These are phyloP conservation scores for Lenzites betulinus DNA, from an alignment of 768 basidiomycete species.

Conservation along the genomic window DNA sequence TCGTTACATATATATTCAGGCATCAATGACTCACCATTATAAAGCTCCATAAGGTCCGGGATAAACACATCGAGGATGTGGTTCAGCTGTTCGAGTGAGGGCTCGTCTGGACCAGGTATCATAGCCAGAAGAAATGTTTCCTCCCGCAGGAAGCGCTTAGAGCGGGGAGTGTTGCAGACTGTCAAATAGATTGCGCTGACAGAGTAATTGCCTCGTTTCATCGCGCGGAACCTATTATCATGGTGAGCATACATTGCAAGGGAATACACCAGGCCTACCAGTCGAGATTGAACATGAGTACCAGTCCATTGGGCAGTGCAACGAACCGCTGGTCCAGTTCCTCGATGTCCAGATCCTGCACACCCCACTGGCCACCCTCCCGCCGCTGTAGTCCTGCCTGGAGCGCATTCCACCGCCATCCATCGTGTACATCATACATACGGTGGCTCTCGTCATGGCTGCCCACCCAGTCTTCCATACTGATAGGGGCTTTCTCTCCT, in stretches of 20 bases:
- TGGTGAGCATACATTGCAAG: background rate
- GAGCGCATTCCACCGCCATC: slow-evolving; percentile 30
- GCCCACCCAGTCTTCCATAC: background rate
- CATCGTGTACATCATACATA: slow-evolving; percentile 30
- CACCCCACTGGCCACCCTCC: slow-evolving; percentile 15
- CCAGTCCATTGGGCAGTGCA: slow-evolving; percentile 25
- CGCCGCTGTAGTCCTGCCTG: slow-evolving; percentile 28
- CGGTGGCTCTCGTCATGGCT: slow-evolving; percentile 4
- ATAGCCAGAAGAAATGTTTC: slow-evolving; percentile 27
- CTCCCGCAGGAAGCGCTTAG: slow-evolving; percentile 22
- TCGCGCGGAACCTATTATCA: slow-evolving; percentile 24
- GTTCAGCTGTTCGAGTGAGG: slow-evolving; percentile 3
- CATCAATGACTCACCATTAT: background rate
- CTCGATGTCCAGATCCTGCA: slow-evolving; percentile 28
- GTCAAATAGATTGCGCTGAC: slow-evolving; percentile 31
- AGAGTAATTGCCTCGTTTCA: slow-evolving; percentile 20
- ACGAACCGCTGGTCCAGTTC: slow-evolving; percentile 28
- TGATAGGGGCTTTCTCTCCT: background rate
- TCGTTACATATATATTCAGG: no score
- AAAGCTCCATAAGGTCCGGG: background rate
- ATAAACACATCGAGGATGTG: background rate
- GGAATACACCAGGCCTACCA: slow-evolving; percentile 26
- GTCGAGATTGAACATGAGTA: slow-evolving; percentile 30
- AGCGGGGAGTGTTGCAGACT: slow-evolving; percentile 26
- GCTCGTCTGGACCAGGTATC: slow-evolving; percentile 30